Conservation (phyloP, 768 basidiomycete species). For the Suillus variegatus region DNA sequence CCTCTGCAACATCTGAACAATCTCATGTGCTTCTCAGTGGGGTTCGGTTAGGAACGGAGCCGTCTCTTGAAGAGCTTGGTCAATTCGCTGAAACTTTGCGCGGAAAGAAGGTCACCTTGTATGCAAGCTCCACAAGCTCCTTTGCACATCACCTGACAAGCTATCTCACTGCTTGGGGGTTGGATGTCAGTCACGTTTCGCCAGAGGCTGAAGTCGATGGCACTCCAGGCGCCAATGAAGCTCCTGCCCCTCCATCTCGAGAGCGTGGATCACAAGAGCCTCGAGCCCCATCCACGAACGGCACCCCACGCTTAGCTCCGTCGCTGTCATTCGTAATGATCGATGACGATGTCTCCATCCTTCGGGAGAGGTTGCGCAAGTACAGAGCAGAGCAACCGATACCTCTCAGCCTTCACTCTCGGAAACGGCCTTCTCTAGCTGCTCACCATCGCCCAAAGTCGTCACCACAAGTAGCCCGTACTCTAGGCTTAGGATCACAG, state of each 20-base stretch:
- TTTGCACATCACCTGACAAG: constrained; percentile 94
- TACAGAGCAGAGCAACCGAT: constrained; percentile 55
- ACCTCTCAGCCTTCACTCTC: constrained; percentile 42
- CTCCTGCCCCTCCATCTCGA: constrained; percentile 7
- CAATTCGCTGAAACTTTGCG: constrained; percentile 80
- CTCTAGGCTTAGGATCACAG: constrained; percentile 39
- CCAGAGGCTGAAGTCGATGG: constrained; percentile 55
- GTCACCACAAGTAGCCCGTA: constrained; percentile 73
- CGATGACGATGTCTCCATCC: constrained; percentile 85
- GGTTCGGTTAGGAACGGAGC: constrained; percentile 63
- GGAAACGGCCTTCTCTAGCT: constrained; percentile 71
- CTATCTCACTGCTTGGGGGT: constrained; percentile 92
- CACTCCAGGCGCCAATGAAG: constrained; percentile 15
- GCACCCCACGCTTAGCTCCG: constrained; percentile 24
- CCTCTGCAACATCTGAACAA: constrained; percentile 45
- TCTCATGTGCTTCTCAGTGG: constrained; percentile 50
- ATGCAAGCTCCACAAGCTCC: constrained; percentile 82
- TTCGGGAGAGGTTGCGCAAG: constrained; percentile 73
- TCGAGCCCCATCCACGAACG: constrained; percentile 20
- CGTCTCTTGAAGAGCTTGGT: constrained; percentile 75
- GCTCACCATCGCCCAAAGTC: constrained; percentile 76
- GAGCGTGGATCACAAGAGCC: constrained; percentile 20
- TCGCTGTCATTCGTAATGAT: constrained; percentile 77
- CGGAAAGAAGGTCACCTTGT: constrained; percentile 81
- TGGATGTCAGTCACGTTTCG: constrained; percentile 86